phyloP scores from a whole-genome alignment of 345 rosid genomes.

The Salix dunnii region DNA sequence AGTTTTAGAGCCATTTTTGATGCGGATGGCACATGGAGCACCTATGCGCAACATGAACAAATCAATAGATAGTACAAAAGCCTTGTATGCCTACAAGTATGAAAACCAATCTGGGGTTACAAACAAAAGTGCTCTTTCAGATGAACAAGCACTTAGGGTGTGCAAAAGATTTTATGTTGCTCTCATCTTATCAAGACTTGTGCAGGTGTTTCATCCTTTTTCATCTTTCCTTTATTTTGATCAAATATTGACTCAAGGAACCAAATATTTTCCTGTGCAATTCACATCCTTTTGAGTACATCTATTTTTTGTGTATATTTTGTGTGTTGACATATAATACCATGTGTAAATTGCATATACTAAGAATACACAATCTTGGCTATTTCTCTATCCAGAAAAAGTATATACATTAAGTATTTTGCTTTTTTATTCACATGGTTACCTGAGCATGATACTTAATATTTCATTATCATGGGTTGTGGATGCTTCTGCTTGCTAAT shows the following conservation, averaged over 20 bases:
- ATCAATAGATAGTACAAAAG: conserved; percentile 40
- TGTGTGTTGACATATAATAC: neutral
- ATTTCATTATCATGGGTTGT: neutral
- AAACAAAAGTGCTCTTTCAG: conserved; percentile 48
- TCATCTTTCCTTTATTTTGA: neutral
- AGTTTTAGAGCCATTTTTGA: conserved; percentile 86
- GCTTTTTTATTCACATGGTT: neutral
- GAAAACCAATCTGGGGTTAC: conserved; percentile 38
- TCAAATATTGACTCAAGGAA: neutral
- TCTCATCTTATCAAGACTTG: conserved; percentile 87
- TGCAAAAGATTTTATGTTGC: conserved; percentile 95
- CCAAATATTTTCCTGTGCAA: neutral
- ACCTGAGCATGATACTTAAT: neutral
- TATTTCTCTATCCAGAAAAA: neutral
- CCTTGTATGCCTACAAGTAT: conserved; percentile 35
- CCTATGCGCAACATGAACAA: conserved; percentile 48
- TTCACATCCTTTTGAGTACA: neutral
- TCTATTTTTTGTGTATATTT: neutral
- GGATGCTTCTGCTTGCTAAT: neutral
- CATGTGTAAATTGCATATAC: neutral
- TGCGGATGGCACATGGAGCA: conserved; percentile 99
- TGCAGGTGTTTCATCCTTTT: conserved; percentile 54
- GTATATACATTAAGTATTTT: neutral
- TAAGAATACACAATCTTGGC: neutral
- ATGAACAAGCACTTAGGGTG: conserved; percentile 77